Percentiles rank a stretch among this genome's conserved stretches.
Evolutionary conservation across 2,329 filamentous ascomycete species (phyloP).

Genomic region (Amauroascus niger): DNA sequence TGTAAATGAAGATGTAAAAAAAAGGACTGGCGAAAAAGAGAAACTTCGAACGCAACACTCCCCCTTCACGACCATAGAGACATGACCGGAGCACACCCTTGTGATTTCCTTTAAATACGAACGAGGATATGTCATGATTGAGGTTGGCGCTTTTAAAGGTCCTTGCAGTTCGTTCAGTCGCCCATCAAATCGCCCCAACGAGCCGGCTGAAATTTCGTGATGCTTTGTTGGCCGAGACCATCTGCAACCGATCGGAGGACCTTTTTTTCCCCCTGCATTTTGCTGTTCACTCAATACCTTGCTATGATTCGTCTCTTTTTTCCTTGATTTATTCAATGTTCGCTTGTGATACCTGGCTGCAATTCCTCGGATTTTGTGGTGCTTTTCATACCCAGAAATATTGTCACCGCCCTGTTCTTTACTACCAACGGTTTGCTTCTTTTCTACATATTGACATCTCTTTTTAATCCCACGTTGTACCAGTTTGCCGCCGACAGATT

Average conservation of each 20-base stretch:
- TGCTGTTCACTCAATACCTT: not conserved
- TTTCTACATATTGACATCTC: conserved; percentile 4
- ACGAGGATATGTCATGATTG: conserved; percentile 10
- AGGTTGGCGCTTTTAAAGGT: not conserved
- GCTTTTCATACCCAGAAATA: not conserved
- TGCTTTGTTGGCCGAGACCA: not conserved
- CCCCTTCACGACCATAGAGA: conserved; percentile 10
- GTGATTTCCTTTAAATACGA: conserved; percentile 4
- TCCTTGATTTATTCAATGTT: not conserved
- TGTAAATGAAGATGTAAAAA: conserved; percentile 48
- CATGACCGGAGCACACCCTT: conserved; percentile 8
- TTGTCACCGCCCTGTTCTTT: not conserved
- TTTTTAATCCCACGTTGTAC: conserved; percentile 3
- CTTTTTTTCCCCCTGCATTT: not conserved
- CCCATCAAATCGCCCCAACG: not conserved
- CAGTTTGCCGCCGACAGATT: not conserved
- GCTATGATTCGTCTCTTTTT: not conserved
- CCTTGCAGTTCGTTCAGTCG: conserved; percentile 2
- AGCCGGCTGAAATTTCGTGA: not conserved
- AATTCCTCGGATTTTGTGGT: not conserved
- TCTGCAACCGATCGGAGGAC: conserved; percentile 1
- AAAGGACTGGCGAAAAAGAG: conserved; percentile 6
- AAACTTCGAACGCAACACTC: not conserved
- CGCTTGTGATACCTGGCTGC: conserved; percentile 4
- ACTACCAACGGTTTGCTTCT: not conserved